These are phyloP conservation scores for Haplosporangium gracile DNA, from an alignment of 192 early-diverging fungal species.

Conservation along the genomic window DNA sequence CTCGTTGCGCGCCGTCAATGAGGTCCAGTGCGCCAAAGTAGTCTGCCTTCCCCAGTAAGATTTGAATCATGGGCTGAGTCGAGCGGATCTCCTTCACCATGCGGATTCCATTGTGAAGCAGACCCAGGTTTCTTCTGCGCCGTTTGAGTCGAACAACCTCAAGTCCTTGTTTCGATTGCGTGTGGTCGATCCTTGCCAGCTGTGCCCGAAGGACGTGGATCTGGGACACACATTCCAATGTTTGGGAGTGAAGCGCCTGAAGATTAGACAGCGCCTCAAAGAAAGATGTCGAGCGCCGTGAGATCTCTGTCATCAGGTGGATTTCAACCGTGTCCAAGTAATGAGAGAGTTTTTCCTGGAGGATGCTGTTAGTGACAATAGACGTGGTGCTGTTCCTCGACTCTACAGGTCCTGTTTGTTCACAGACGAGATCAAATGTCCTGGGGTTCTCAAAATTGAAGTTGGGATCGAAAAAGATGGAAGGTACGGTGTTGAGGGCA, in stretches of 20 bases:
- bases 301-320: conserved; percentile 95
- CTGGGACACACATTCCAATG: conserved; percentile 87
- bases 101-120: conserved; percentile 77
- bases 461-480: conserved; percentile 85
- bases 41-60: conserved; percentile 82
- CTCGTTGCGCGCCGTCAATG: conserved; percentile 81
- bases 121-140: conserved; percentile 76
- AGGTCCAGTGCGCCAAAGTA: conserved; percentile 92
- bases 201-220: conserved; percentile 84
- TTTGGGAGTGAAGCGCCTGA: conserved; percentile 93
- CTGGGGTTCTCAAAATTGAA: conserved; percentile 94
- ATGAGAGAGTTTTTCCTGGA: conserved; percentile 92
- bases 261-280: conserved; percentile 95
- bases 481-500: conserved; percentile 85
- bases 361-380: conserved; percentile 72
- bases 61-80: conserved; percentile 87
- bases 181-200: conserved; percentile 71
- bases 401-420: conserved; percentile 73
- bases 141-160: conserved; percentile 87
- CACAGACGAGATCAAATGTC: conserved; percentile 87
- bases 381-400: conserved; percentile 57
- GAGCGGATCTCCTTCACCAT: conserved; percentile 83
- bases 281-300: conserved; percentile 93
- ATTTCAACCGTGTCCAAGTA: conserved; percentile 96
- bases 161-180: conserved; percentile 82